These are phyloP conservation scores for Solanum boliviense DNA, from an alignment of 257 asterid species.

Conservation along the genomic window DNA sequence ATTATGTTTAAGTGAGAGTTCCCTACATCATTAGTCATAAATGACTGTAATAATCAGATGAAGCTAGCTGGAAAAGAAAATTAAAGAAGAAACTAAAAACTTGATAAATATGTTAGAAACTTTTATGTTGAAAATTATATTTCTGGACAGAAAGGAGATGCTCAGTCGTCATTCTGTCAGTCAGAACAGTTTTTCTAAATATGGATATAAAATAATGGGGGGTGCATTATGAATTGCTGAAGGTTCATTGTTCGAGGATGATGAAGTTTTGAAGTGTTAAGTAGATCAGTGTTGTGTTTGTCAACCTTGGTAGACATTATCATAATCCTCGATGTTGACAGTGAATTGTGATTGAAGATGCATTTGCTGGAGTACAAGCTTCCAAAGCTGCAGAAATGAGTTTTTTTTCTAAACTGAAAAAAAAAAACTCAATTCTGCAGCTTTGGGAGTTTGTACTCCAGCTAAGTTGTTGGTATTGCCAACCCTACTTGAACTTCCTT, in stretches of 20 bases:
- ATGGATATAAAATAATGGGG: not conserved
- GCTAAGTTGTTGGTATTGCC: too few relatives aligned
- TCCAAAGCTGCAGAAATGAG: slow-evolving; percentile 93
- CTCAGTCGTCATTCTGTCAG: not conserved
- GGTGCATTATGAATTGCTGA: not conserved
- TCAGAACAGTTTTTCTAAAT: not conserved
- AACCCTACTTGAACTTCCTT: not conserved
- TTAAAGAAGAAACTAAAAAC: not conserved
- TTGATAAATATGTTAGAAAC: not conserved
- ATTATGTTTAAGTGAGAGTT: not conserved
- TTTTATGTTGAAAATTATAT: not conserved
- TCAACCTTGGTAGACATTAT: not conserved
- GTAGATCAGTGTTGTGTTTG: not conserved
- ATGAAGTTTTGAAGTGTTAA: not conserved
- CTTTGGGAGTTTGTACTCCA: too few relatives aligned
- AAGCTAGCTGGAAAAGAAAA: not conserved
- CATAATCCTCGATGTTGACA: slow-evolving; percentile 19
- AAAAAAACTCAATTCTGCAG: too few relatives aligned
- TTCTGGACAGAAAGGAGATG: not conserved
- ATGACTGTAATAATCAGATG: not conserved
- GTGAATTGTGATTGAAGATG: slow-evolving; percentile 98
- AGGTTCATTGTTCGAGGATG: not conserved
- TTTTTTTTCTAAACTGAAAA: too few relatives aligned
- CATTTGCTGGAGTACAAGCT: slow-evolving; percentile 96
- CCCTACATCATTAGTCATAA: not conserved